A percentile compares a stretch with the other conserved stretches of the same genome.
These are phyloP conservation scores for Microsporum audouinii DNA, from an alignment of 2,329 filamentous ascomycete genomes.

Conservation along the genomic window DNA sequence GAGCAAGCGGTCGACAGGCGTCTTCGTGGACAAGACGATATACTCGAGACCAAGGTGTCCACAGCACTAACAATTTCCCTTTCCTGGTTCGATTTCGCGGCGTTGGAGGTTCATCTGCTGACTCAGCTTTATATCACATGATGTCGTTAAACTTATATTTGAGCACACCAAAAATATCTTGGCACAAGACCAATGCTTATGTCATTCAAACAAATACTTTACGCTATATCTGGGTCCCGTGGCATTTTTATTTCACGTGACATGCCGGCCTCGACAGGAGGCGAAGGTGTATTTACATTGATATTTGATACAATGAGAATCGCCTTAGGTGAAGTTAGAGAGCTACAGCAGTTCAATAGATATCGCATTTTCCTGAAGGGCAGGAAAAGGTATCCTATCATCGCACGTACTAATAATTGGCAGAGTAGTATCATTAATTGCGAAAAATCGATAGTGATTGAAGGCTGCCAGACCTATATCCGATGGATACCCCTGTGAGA, in stretches of 20 bases:
- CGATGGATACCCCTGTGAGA: too few species aligned
- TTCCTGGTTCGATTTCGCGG: not conserved
- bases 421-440: too few species aligned
- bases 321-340: not conserved
- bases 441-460: too few species aligned
- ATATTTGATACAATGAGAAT: not conserved
- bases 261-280: not conserved
- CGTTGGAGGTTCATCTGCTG: not conserved
- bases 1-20: not conserved
- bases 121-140: not conserved
- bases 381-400: too few species aligned
- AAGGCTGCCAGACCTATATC: too few species aligned
- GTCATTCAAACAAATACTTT: not conserved
- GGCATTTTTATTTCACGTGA: not conserved
- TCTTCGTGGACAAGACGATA: constrained; percentile 1
- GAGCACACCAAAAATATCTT: not conserved
- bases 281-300: not conserved
- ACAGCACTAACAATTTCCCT: constrained; percentile 5
- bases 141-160: not conserved
- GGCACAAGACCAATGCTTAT: not conserved
- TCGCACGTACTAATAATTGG: too few species aligned
- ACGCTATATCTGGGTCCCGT: not conserved
- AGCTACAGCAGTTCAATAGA: not conserved
- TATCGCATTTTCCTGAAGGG: too few species aligned
- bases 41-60: constrained; percentile 3